Evolutionary conservation across 306 rosid genomes (phyloP).

Genomic region (Vigna hirtella): DNA sequence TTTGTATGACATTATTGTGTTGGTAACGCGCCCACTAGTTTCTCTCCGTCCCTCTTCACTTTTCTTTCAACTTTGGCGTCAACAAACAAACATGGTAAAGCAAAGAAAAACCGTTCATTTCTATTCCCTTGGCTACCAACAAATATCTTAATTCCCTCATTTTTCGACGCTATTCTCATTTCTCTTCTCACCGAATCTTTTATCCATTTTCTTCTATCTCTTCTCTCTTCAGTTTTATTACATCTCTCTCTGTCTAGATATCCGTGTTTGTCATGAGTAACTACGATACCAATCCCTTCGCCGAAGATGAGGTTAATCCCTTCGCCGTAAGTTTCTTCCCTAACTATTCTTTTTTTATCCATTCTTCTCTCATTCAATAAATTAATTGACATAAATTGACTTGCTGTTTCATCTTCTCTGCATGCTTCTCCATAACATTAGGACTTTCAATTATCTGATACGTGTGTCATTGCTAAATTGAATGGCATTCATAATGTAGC

Average conservation of each 20-base stretch:
- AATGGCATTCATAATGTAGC: constrained; percentile 41
- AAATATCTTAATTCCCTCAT: neutral
- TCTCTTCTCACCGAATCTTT: neutral
- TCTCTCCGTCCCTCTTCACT: neutral
- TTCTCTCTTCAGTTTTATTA: neutral
- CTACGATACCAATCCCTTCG: constrained; percentile 73
- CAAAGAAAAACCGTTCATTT: constrained; percentile 38
- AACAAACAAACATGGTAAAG: constrained; percentile 12
- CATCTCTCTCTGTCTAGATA: constrained; percentile 35
- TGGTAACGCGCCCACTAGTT: constrained; percentile 3
- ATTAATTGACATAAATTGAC: too few relatives aligned
- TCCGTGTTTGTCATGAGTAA: constrained; percentile 56
- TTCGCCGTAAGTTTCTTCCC: constrained; percentile 61
- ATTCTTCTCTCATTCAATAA: neutral
- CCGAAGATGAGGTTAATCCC: constrained; percentile 78
- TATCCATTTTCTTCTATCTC: neutral
- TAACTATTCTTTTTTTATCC: neutral
- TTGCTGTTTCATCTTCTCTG: neutral
- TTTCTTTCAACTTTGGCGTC: constrained; percentile 18
- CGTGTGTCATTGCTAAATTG: constrained; percentile 8
- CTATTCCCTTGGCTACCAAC: neutral
- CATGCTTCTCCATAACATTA: neutral
- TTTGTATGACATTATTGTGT: neutral
- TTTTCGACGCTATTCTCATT: neutral
- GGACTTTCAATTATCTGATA: neutral